Base-by-base conservation (phyloP, 495 filamentous ascomycete genomes). In the Penicillium coffeae region DNA sequence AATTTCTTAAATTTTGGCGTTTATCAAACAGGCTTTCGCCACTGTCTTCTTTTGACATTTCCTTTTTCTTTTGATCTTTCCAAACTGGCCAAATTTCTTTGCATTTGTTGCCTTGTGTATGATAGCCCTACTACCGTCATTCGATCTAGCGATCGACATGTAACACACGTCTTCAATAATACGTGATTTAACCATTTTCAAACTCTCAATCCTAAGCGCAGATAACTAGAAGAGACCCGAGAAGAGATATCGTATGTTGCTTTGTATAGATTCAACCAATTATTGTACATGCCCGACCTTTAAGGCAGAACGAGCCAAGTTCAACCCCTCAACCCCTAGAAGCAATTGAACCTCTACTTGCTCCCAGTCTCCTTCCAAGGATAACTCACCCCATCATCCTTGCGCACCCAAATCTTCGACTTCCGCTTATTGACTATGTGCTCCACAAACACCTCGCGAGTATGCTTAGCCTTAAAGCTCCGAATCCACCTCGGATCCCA, bases 401-500 rank as follows among this genome's bases (percentile, higher is more conserved):
- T 96, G 57, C 87, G 81, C 53, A 85, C 62, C 82, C 85, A 92
- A 50, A 96, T 80, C 77, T 92, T 91, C 64, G 81, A 81, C 78
- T 84, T 87, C 79, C 86, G 90, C 79, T 95, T 95, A 40, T 76
- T 91, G 7, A 79, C 71, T 42, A 85, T 75, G 79, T 96, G 92
- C 64, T 90, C 87, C 13, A 86, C 88, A 66, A 82, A 88, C 8
- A 85, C 77, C 73, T 96, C 89, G 46, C 86, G 80, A 48, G 82
- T 85, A 65, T 87, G 76, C 58, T 84, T 67, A 8, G 70, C 72
- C 73, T 84, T 78, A 62, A 78, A 91, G 48, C 70, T 77, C 56
- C 85, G 79, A 48, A 97, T 93, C 73, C 83, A 98, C 38, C 90
- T 76, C 40, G 93, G 93, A 72, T 98, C 93, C 93, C 93, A 98